Base-by-base conservation (phyloP, 768 basidiomycete genomes). In the Podaxis sp. region DNA sequence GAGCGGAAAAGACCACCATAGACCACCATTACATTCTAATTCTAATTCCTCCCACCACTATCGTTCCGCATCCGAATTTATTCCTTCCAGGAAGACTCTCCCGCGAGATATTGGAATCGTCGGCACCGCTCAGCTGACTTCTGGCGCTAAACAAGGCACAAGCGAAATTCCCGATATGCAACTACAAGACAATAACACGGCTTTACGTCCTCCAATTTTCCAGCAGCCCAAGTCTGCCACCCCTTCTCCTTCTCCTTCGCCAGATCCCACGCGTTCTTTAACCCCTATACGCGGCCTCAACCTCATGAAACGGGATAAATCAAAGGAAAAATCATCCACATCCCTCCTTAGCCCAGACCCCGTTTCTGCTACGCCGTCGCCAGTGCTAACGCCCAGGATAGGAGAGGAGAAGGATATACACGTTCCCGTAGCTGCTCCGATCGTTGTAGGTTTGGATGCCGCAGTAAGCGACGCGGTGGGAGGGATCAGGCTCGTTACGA, bases 371-470 rank as follows among this genome's bases (percentile, higher is more conserved):
- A 8, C 58, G 17, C 50, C 58, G 4, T 29, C 58, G 9, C 37
- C 74, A 57, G 77, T 84, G 63, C 72, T 79, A 37, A 90, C 88
- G 24, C 87, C 88, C 24, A 80, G 76, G 65, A 86, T 88, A 65
- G 87, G 88, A 50, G 79, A 88, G 66, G 74, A 75, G 61, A 89
- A 88, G 68, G 80, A 84, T 63, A 80, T 89, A 63, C 76, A 76
- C 65, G 74, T 79, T 41, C 85, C 84, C 38, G 86, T 90, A 46
- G 86, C 86, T 54, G 81, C 82, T 37, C 88, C 89, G 43, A 80
- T 88, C 13, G 76, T 89, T 36, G 76, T 86, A 64, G 81, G 75
- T 61, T 70, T 87, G 57, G 75, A 73, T 56, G 75, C 76, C 33
- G 52, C 64, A 41, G 58, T 22, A 19, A 61, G 29, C 19, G 37